Percentiles rank a stretch among this genome's conserved stretches.
Conservation (phyloP, 2,329 filamentous ascomycete genomes). For the Curvularia eragrostidis region DNA sequence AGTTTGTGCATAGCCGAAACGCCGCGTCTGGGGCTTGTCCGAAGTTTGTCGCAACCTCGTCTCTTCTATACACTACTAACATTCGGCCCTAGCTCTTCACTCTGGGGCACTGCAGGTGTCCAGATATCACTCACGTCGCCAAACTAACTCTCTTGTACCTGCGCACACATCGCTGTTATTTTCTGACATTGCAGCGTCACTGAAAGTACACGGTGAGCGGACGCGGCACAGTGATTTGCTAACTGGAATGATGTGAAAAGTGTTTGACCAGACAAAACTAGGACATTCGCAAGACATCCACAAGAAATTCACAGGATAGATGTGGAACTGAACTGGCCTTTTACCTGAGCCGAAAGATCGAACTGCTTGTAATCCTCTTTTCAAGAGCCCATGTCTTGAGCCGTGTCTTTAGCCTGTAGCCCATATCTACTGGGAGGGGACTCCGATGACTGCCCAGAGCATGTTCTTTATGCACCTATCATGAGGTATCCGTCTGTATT, state of each 20-base stretch:
- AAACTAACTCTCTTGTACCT: not conserved
- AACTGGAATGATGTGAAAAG: too few relatives aligned
- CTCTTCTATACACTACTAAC: not conserved
- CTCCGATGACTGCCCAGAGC: not conserved
- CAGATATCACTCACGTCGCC: not conserved
- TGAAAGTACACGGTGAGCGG: too few relatives aligned
- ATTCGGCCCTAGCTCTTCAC: not conserved
- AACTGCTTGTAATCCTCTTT: not conserved
- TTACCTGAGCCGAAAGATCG: not conserved
- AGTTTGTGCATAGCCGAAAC: not conserved
- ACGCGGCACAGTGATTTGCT: too few relatives aligned
- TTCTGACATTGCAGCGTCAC: too few relatives aligned
- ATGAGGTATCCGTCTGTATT: not conserved
- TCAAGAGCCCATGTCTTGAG: not conserved
- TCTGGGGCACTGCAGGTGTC: too few relatives aligned
- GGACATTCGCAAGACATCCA: not conserved
- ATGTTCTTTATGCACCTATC: not conserved
- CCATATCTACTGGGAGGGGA: not conserved
- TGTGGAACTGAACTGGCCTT: not conserved
- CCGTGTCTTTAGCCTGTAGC: not conserved
- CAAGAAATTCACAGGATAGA: too few relatives aligned
- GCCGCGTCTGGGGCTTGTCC: not conserved
- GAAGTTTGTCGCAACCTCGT: not conserved
- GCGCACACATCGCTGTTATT: too few relatives aligned
- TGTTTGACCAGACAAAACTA: too few relatives aligned